These are phyloP conservation scores for Sordariomycetes sp. DNA, from an alignment of 2,329 filamentous ascomycete species.

Conservation along the genomic window DNA sequence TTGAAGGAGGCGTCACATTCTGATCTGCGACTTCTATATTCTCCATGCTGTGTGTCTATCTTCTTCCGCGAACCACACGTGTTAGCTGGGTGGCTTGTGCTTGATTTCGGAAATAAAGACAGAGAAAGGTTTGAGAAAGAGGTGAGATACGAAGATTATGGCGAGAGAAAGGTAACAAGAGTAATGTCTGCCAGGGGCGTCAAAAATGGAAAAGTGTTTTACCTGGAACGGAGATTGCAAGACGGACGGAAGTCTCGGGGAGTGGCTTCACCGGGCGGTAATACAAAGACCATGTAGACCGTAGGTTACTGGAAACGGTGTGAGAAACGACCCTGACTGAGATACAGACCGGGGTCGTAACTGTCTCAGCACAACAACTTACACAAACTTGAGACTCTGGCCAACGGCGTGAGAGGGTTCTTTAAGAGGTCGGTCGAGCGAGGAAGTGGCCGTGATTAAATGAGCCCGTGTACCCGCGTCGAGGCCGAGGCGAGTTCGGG, in stretches of 20 bases:
- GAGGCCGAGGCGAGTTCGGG: neutral
- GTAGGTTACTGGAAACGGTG: neutral
- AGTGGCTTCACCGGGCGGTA: neutral
- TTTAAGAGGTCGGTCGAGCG: neutral
- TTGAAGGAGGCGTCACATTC: neutral
- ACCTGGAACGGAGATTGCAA: neutral
- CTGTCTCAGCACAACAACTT: neutral
- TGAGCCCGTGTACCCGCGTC: neutral
- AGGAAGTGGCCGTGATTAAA: neutral
- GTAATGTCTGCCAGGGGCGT: neutral
- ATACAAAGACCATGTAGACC: neutral
- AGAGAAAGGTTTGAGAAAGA: neutral
- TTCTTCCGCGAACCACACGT: neutral
- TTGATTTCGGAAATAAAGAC: neutral
- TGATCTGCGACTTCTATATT: conserved; percentile 7
- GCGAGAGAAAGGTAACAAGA: neutral
- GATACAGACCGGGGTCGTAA: neutral
- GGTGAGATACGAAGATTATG: neutral
- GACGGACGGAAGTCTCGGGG: neutral
- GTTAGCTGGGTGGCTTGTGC: neutral
- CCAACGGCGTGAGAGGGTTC: neutral
- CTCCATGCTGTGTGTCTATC: conserved; percentile 1
- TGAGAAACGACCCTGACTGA: neutral
- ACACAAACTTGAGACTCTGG: neutral
- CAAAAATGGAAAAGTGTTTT: neutral